Percentiles rank a stretch among this genome's conserved stretches.
Conservation (phyloP, 2,329 filamentous ascomycete species). For the Microdochium trichocladiopsis region DNA sequence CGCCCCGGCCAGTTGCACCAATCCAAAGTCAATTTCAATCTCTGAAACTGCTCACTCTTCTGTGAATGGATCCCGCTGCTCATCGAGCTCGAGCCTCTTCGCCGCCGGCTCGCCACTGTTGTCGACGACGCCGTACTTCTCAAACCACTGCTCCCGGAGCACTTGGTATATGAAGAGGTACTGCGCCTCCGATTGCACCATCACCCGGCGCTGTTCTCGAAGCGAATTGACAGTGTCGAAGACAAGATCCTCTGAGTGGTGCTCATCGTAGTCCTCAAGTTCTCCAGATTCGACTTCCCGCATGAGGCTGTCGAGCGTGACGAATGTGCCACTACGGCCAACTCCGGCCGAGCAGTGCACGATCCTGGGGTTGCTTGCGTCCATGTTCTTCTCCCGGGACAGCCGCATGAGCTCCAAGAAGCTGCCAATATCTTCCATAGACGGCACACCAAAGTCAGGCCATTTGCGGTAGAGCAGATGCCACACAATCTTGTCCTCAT, state of each 20-base stretch:
- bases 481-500: constrained; percentile 48
- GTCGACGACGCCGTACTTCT: constrained; percentile 44
- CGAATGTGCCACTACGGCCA: constrained; percentile 90
- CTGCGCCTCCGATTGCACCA: constrained; percentile 88
- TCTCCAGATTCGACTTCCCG: constrained; percentile 72
- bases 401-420: constrained; percentile 65
- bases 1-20: too few species aligned
- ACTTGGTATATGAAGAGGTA: constrained; percentile 87
- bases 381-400: constrained; percentile 50
- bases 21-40: too few species aligned
- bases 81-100: constrained; percentile 43
- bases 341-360: constrained; percentile 89
- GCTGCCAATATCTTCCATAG: constrained; percentile 56
- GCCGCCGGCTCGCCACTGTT: constrained; percentile 34
- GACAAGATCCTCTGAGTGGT: constrained; percentile 53
- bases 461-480: constrained; percentile 83
- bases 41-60: background rate
- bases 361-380: constrained; percentile 64
- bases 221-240: constrained; percentile 73
- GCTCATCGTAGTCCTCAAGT: constrained; percentile 40
- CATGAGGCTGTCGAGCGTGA: constrained; percentile 87
- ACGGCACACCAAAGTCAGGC: constrained; percentile 85
- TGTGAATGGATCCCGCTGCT: constrained; percentile 29
- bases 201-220: constrained; percentile 82
- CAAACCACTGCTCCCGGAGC: constrained; percentile 65